Evolutionary conservation across 495 filamentous ascomycete species (phyloP).

Genomic region (Bacidia gigantensis): DNA sequence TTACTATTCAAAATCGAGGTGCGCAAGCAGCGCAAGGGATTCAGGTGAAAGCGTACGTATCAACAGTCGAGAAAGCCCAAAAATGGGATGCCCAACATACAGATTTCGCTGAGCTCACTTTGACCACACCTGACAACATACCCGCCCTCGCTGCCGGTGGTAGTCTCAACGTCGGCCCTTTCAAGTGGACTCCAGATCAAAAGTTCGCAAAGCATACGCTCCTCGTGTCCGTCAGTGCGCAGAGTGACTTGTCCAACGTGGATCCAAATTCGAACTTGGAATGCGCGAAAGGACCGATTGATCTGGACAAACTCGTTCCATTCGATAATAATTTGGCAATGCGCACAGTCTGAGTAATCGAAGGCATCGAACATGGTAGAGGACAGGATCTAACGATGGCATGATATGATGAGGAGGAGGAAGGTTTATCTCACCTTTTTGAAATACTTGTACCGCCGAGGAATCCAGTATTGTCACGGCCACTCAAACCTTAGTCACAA

Average conservation of each 20-base stretch:
- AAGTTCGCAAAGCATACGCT: not conserved
- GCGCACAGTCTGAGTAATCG: not conserved
- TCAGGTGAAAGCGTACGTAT: not conserved
- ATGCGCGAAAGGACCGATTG: not conserved
- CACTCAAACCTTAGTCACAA: too few species aligned
- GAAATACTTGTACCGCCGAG: too few species aligned
- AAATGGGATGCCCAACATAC: not conserved
- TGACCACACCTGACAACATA: not conserved
- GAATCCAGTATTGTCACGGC: too few species aligned
- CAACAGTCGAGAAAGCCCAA: not conserved
- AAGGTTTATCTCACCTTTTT: too few species aligned
- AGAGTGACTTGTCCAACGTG: not conserved
- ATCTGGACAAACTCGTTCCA: not conserved
- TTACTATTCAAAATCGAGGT: not conserved
- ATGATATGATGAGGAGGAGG: not conserved
- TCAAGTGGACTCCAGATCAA: not conserved
- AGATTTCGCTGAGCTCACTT: not conserved
- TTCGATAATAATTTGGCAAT: not conserved
- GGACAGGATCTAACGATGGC: not conserved
- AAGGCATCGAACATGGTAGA: not conserved
- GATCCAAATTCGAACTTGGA: not conserved
- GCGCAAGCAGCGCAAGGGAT: not conserved
- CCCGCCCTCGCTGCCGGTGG: not conserved
- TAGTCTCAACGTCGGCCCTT: not conserved
- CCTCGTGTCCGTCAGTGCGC: not conserved